Evolutionary conservation across 148 eudicot species (phyloP).

Genomic region (Fallopia convolvulus): DNA sequence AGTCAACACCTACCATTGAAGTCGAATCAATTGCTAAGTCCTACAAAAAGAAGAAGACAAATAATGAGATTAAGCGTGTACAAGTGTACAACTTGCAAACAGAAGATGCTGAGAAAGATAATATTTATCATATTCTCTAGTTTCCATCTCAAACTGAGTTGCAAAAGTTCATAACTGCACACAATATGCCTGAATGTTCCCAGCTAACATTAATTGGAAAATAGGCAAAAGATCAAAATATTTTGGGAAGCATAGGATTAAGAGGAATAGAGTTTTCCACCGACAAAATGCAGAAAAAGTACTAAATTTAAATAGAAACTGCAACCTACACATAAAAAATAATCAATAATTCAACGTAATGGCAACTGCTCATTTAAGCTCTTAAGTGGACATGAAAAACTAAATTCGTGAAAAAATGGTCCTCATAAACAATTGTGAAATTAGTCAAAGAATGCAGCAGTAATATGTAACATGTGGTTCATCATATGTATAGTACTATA

Average conservation of each 20-base stretch:
- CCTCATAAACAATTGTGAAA: not conserved
- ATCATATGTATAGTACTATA: not conserved
- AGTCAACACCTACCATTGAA: conserved; percentile 76
- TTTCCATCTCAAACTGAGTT: not conserved
- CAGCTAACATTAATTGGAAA: not conserved
- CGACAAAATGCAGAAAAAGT: not conserved
- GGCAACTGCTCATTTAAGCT: not conserved
- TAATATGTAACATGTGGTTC: not conserved
- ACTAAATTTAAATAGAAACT: not conserved
- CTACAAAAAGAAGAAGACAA: conserved; percentile 26
- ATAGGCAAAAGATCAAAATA: not conserved
- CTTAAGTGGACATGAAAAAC: not conserved
- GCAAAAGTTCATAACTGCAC: not conserved
- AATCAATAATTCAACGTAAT: too few species aligned
- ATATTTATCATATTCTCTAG: not conserved
- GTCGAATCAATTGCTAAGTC: conserved; percentile 88
- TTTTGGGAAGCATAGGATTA: not conserved
- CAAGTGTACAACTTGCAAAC: not conserved
- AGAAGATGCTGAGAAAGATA: not conserved
- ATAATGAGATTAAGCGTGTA: not conserved
- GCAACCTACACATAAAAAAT: not conserved
- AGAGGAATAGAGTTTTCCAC: not conserved
- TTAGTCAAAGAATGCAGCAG: not conserved
- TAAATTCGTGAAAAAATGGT: not conserved
- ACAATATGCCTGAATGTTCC: not conserved